phyloP scores from a whole-genome alignment of 257 asterid genomes.

The Solanum commersonii region DNA sequence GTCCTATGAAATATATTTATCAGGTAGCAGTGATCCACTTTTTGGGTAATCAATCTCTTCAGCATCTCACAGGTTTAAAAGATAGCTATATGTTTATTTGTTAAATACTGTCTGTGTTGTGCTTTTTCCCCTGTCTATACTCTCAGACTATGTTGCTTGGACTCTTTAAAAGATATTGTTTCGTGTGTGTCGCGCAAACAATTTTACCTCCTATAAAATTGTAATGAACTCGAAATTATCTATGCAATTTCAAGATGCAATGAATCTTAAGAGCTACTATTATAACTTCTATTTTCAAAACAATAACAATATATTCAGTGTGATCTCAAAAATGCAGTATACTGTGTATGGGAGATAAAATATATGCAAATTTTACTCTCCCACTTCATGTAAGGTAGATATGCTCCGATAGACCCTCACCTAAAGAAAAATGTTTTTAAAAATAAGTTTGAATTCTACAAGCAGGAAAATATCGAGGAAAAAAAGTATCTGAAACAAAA shows the following conservation, averaged over 20 bases:
- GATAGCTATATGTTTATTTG: no score
- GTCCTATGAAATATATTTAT: neutral
- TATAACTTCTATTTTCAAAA: neutral
- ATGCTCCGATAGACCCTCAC: neutral
- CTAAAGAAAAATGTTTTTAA: neutral
- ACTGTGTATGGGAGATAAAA: neutral
- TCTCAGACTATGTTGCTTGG: neutral
- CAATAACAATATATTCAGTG: neutral
- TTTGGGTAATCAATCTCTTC: neutral
- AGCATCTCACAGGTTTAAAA: neutral
- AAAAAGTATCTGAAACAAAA: neutral
- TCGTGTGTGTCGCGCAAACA: neutral
- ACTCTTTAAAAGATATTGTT: neutral
- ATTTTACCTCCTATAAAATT: neutral
- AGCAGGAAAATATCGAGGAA: accelerated
- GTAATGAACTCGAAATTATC: neutral
- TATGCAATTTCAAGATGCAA: neutral
- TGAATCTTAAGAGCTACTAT: neutral
- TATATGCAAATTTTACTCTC: no score
- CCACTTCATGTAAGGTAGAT: neutral
- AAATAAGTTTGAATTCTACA: neutral
- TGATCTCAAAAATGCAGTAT: neutral
- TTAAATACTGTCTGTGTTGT: neutral
- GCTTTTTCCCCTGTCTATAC: neutral
- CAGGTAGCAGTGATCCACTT: neutral